phyloP scores from a whole-genome alignment of 2,329 filamentous ascomycete genomes.

The Trichophyton schoenleinii region DNA sequence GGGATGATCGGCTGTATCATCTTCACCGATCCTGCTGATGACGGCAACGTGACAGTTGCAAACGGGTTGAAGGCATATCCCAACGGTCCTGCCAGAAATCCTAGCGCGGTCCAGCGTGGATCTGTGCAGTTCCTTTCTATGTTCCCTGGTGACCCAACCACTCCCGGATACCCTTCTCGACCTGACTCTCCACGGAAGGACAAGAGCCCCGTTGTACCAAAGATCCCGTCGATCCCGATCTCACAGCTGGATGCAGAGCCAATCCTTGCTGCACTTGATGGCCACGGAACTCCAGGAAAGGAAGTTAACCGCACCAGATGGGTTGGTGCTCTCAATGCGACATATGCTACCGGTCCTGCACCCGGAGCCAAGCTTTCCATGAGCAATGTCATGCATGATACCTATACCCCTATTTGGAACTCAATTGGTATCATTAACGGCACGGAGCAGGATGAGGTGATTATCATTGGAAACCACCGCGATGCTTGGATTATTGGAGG shows the following conservation, averaged over 20 bases:
- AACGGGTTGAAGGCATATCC: conserved; percentile 35
- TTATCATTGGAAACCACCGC: conserved; percentile 42
- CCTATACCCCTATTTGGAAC: conserved; percentile 18
- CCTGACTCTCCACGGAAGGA: conserved; percentile 19
- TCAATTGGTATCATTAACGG: conserved; percentile 21
- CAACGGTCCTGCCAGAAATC: conserved; percentile 34
- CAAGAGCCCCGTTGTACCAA: conserved; percentile 19
- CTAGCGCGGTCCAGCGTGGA: conserved; percentile 35
- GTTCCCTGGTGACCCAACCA: conserved; percentile 20
- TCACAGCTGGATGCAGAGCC: conserved; percentile 22
- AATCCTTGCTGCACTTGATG: conserved; percentile 23
- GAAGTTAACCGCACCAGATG: conserved; percentile 23
- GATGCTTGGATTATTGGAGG: conserved; percentile 45
- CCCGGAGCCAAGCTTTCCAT: conserved; percentile 18
- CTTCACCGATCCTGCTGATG: conserved; percentile 36
- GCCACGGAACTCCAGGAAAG: conserved; percentile 21
- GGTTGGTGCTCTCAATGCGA: conserved; percentile 23
- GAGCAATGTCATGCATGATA: conserved; percentile 18
- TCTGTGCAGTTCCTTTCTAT: conserved; percentile 27
- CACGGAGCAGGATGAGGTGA: conserved; percentile 26
- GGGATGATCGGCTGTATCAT: conserved; percentile 36
- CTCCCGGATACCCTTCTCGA: conserved; percentile 23
- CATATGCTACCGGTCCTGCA: conserved; percentile 22
- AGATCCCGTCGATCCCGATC: conserved; percentile 25
- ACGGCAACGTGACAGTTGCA: conserved; percentile 36